Evolutionary conservation across 352 stramenopile species (phyloP), one percentile per base, ranked within the genome.

Genomic region (Phytophthora sp.): DNA sequence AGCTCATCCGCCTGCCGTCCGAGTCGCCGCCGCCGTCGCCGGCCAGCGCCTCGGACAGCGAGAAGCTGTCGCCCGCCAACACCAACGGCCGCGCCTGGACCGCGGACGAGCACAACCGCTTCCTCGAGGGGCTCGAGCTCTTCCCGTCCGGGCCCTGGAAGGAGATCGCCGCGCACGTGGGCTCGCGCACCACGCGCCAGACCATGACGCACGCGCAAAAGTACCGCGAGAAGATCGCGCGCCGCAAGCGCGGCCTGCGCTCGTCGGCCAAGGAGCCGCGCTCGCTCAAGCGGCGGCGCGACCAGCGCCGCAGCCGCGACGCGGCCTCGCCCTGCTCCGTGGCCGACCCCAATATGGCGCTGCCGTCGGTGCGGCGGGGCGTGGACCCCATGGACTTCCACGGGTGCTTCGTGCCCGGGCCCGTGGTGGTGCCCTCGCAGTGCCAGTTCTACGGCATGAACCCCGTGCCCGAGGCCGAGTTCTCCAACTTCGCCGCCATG

Each of bases 141-240:
- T 90, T 80, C 61, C 81, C 81, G 24, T 77, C 67, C 3, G 77
- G 79, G 2, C 79, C 82, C 17, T 91, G 77, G 79, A 89, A 88
- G 38, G 69, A 78, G 24, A 85, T 90, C 35, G 78, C 83, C 12
- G 72, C 69, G 2, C 49, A 86, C 28, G 72, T 89, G 11, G 66
- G 75, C 24, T 86, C 78, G 0, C 73, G 81, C 35, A 89, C 81
- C 1, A 84, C 91, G 3, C 53, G 75, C 6, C 78, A 85, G 35
- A 83, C 74, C 17, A 84, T 85, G 75, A 83, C 78, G 4, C 75
- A 87, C 54, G 78, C 75, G 11, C 78, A 87, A 41, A 87, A 87
- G 39, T 84, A 85, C 49, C 73, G 78, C 9, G 69, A 87, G 54
- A 82, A 79, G 55, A 82, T 87, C 42, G 74, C 72, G 12, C 72